These are phyloP conservation scores for Fragaria ananassa DNA, from an alignment of 306 rosid species.

Conservation along the genomic window DNA sequence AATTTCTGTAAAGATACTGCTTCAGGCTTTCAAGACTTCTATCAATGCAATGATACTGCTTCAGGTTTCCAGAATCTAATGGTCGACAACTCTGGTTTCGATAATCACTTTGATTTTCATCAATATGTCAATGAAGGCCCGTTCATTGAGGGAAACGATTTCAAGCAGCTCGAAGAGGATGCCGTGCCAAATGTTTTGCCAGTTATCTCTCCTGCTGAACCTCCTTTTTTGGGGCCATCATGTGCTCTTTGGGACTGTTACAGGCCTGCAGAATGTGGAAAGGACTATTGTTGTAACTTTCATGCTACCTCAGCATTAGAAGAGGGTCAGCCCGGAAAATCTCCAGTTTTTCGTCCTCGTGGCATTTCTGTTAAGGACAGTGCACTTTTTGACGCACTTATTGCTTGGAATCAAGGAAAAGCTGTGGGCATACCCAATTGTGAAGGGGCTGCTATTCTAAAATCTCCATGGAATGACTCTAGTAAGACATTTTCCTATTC, in stretches of 20 bases:
- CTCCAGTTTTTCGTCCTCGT: constrained; percentile 88
- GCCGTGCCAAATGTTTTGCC: constrained; percentile 69
- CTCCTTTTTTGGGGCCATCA: constrained; percentile 87
- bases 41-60: constrained; percentile 21
- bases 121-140: constrained; percentile 37
- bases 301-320: constrained; percentile 81
- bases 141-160: background rate
- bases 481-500: constrained; percentile 39
- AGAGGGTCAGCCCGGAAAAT: constrained; percentile 89
- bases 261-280: constrained; percentile 76
- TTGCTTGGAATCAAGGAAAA: constrained; percentile 80
- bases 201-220: constrained; percentile 74
- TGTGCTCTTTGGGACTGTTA: constrained; percentile 99
- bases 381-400: constrained; percentile 77
- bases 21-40: background rate
- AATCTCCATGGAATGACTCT: constrained; percentile 98
- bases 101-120: constrained; percentile 60
- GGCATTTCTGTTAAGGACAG: constrained; percentile 90
- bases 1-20: constrained; percentile 16
- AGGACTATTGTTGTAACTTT: constrained; percentile 82
- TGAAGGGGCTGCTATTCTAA: constrained; percentile 95
- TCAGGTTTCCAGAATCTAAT: background rate
- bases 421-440: constrained; percentile 95
- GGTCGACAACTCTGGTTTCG: constrained; percentile 29
- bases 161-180: constrained; percentile 34